Base-by-base conservation (phyloP, 2,329 filamentous ascomycete species). In the Rhinocladiella mackenziei region DNA sequence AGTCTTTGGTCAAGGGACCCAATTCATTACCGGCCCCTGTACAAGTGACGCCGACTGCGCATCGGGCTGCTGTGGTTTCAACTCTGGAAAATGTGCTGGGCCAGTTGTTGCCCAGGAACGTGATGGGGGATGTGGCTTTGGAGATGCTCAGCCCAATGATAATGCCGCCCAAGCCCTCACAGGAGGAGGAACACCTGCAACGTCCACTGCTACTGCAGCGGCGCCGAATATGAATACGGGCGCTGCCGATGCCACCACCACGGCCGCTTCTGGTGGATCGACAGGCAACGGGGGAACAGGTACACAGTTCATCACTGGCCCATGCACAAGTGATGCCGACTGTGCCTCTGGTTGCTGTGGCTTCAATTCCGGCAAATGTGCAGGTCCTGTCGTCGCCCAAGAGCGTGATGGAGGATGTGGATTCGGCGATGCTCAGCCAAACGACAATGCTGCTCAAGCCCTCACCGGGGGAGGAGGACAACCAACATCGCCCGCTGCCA, bases 261-360 rank as follows among this genome's bases (percentile, higher is more conserved):
- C 18, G 9, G 34, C 30, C 14, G 22, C 22, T 10, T 28, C 41
- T 2, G 30, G 36, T 3, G 35, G 30, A 3, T 15, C 7, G 20
- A 40, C n/a, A 17, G 34, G 42, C 28, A 41, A 48, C 9, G 46
- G 37, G 6, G 49, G 44, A 3, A 43, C 43, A 7, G 56, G 58
- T 8, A 55, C 50, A n/a, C 59, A 61, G 31, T 61, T 60, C 51
- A 61, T 61, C 40, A 61, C 59, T 1, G 59, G 58, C 2, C 23
- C 39, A 18, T 61, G 59, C 38, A 35, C 30, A 1, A 49, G 33
- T 22, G 56, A 60, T 42, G 52, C 51, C 2, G 56, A 60, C 32
- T 60, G 58, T 31, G 61, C 62, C 3, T 60, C 61, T 25, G 57
- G 55, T 14, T 67, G 64, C 54, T 67, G 63, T 47, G 64, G 61